phyloP scores from a whole-genome alignment of 2,329 filamentous ascomycete genomes.

The Diaporthe velutina region DNA sequence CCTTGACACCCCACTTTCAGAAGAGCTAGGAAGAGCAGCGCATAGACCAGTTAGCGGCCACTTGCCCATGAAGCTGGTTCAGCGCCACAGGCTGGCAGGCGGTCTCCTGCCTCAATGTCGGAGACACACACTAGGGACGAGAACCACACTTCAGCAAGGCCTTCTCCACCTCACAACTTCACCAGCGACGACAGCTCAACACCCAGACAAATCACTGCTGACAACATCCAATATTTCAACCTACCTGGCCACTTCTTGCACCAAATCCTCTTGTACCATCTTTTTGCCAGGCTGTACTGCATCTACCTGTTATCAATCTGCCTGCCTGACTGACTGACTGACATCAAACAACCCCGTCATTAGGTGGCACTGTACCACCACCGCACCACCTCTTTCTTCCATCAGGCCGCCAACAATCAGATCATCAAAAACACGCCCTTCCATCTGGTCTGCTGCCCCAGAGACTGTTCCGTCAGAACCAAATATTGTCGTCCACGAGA shows the following conservation, averaged over 20 bases:
- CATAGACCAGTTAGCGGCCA: conserved; percentile 7
- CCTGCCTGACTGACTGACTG: neutral
- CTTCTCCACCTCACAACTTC: conserved; percentile 31
- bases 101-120: conserved; percentile 12
- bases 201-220: neutral
- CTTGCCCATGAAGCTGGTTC: conserved; percentile 8
- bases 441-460: neutral
- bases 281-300: neutral
- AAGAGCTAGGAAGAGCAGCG: conserved; percentile 1
- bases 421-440: neutral
- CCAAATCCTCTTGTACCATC: neutral
- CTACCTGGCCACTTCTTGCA: neutral
- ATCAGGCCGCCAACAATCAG: conserved; percentile 8
- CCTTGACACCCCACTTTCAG: conserved; percentile 12
- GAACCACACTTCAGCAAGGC: conserved; percentile 20
- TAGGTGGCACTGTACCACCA: conserved; percentile 17
- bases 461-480: neutral
- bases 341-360: conserved; percentile 11
- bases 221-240: conserved; percentile 8
- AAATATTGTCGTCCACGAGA: neutral
- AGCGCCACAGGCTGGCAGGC: neutral
- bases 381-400: conserved; percentile 8
- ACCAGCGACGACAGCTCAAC: conserved; percentile 21
- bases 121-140: conserved; percentile 20
- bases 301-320: neutral